Conservation (phyloP, 225 moss, liverwort and hornwort genomes). For the Antitrichia curtipendula region DNA sequence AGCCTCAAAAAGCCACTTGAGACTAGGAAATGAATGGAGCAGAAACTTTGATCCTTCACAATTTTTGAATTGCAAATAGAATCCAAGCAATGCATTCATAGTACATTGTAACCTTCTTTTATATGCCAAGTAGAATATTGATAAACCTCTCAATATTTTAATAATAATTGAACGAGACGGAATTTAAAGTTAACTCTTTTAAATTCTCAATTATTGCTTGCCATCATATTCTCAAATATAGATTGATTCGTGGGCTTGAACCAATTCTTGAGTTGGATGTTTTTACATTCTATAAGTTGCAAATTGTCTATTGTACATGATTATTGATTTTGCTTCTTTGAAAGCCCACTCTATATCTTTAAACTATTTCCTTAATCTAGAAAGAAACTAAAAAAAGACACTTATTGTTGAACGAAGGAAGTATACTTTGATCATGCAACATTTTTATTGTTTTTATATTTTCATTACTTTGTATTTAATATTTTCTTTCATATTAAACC, state of each 20-base stretch:
- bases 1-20: background rate
- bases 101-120: background rate
- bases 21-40: too few relatives aligned
- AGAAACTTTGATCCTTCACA: background rate
- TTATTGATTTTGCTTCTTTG: background rate
- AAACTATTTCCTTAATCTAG: background rate
- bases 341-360: background rate
- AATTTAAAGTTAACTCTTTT: background rate
- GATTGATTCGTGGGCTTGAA: background rate
- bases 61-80: background rate
- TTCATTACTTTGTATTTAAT: accelerated
- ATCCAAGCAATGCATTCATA: background rate
- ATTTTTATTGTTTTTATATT: background rate
- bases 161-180: background rate
- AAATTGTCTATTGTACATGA: too few relatives aligned
- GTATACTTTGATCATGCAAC: background rate
- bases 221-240: background rate
- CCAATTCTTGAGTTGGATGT: background rate
- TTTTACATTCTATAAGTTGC: background rate
- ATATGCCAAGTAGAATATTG: background rate
- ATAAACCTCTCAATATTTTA: background rate
- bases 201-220: background rate
- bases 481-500: too few relatives aligned
- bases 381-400: background rate
- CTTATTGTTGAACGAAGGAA: background rate